phyloP scores from a whole-genome alignment of 1,284 basidiomycete species.

The Ganoderma leucocontextum region DNA sequence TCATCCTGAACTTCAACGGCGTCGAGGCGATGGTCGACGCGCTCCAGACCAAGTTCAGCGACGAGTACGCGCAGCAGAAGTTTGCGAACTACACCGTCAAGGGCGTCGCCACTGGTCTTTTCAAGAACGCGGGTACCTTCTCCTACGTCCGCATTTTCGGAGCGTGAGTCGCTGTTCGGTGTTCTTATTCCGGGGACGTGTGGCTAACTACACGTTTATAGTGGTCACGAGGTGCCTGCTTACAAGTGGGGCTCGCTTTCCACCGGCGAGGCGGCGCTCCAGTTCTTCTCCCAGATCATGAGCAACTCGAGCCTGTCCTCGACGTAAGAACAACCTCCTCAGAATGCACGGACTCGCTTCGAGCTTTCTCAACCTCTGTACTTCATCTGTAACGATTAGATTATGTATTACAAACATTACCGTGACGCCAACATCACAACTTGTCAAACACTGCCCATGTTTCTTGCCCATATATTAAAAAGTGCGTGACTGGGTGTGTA shows the following conservation, averaged over 20 bases:
- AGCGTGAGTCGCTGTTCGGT: constrained; percentile 40
- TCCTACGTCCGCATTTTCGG: constrained; percentile 65
- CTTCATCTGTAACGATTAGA: constrained; percentile 3
- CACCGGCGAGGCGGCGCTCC: constrained; percentile 32
- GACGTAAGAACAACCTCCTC: not conserved
- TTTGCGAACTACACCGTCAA: constrained; percentile 60
- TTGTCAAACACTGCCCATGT: not conserved
- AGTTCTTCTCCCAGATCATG: constrained; percentile 37
- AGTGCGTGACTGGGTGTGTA: too few species aligned
- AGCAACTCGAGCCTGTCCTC: constrained; percentile 12
- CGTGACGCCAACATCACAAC: not conserved
- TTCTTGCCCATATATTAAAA: not conserved
- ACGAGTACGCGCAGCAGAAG: constrained; percentile 47
- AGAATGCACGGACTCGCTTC: not conserved
- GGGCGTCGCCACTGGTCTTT: constrained; percentile 58
- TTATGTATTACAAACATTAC: not conserved
- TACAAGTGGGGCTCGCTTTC: constrained; percentile 31
- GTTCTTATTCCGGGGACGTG: not conserved
- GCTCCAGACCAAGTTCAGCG: constrained; percentile 34
- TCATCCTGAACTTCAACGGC: constrained; percentile 66
- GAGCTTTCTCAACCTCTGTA: not conserved
- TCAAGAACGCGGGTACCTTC: constrained; percentile 68
- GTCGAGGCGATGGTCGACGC: constrained; percentile 63
- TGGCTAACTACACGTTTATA: constrained; percentile 3
- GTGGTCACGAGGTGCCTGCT: constrained; percentile 37